Evolutionary conservation across 73 alveolate species (phyloP).

Genomic region (Paramecium sexaurelia): DNA sequence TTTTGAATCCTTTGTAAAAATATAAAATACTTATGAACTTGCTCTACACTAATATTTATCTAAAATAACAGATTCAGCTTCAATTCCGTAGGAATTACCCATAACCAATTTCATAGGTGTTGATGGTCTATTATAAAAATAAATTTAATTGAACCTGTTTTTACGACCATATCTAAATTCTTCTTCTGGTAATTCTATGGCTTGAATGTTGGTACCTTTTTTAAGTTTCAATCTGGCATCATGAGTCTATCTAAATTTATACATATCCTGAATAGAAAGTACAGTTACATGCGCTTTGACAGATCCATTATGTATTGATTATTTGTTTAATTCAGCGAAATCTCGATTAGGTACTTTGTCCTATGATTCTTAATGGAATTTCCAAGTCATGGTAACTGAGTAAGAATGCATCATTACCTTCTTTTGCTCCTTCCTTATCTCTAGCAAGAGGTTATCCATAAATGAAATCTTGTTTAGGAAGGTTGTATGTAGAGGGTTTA

Average conservation of each 20-base stretch:
- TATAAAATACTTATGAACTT: neutral
- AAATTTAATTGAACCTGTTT: slow-evolving; percentile 17
- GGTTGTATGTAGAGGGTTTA: slow-evolving; percentile 78
- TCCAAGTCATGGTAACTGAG: slow-evolving; percentile 78
- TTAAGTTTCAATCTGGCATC: slow-evolving; percentile 35
- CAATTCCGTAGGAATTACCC: slow-evolving; percentile 75
- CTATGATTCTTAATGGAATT: slow-evolving; percentile 73
- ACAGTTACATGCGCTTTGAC: slow-evolving; percentile 60
- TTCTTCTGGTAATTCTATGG: slow-evolving; percentile 62
- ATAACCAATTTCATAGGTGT: slow-evolving; percentile 80
- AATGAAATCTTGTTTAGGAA: slow-evolving; percentile 81
- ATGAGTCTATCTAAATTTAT: slow-evolving; percentile 17
- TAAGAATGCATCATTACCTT: slow-evolving; percentile 39
- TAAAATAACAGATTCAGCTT: slow-evolving; percentile 56
- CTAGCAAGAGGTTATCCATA: slow-evolving; percentile 81
- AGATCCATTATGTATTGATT: slow-evolving; percentile 69
- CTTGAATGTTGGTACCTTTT: slow-evolving; percentile 27
- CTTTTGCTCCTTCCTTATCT: slow-evolving; percentile 87
- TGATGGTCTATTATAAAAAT: slow-evolving; percentile 69
- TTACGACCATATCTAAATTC: slow-evolving; percentile 63
- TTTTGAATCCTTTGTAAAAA: neutral
- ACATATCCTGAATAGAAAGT: neutral
- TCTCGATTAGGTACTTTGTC: slow-evolving; percentile 73
- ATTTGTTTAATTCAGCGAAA: slow-evolving; percentile 76
- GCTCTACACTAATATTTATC: slow-evolving; percentile 9